phyloP scores from a whole-genome alignment of 331 rosid species.

The Acacia pycnantha region DNA sequence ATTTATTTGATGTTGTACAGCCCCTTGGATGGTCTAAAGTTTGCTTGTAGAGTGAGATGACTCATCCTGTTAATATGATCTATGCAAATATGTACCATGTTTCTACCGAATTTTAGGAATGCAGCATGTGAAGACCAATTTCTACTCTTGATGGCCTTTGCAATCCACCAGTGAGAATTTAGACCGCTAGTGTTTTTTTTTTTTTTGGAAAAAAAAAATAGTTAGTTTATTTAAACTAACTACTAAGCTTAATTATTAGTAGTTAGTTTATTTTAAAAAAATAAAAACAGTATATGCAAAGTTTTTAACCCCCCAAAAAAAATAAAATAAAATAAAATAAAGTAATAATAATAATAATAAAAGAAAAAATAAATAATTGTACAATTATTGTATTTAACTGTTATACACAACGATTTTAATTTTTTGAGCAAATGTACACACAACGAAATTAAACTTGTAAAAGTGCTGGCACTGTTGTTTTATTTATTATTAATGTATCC shows the following conservation, averaged over 20 bases:
- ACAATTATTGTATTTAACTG: not conserved
- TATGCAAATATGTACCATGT: not conserved
- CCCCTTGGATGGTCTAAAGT: slow-evolving; percentile 23
- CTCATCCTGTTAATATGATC: slow-evolving; percentile 18
- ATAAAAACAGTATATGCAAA: not conserved
- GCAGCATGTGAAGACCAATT: not conserved
- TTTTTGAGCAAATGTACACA: no score
- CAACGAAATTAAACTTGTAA: no score
- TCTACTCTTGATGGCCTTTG: not conserved
- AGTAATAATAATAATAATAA: no score
- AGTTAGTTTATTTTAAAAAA: no score
- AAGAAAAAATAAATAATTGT: no score
- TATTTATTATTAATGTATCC: no score
- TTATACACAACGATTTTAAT: not conserved
- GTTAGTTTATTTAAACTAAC: no score
- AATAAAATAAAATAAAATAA: no score
- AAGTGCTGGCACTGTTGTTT: no score
- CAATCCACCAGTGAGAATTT: not conserved
- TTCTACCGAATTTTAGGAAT: not conserved
- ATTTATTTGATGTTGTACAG: slow-evolving; percentile 38
- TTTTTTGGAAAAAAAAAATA: not conserved
- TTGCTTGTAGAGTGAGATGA: slow-evolving; percentile 31
- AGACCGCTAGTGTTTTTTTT: not conserved
- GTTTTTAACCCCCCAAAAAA: no score
- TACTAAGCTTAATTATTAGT: no score